Evolutionary conservation across 352 stramenopile genomes (phyloP), one percentile per base, ranked within the genome.

Genomic region (Halophytophthora polymorphica): DNA sequence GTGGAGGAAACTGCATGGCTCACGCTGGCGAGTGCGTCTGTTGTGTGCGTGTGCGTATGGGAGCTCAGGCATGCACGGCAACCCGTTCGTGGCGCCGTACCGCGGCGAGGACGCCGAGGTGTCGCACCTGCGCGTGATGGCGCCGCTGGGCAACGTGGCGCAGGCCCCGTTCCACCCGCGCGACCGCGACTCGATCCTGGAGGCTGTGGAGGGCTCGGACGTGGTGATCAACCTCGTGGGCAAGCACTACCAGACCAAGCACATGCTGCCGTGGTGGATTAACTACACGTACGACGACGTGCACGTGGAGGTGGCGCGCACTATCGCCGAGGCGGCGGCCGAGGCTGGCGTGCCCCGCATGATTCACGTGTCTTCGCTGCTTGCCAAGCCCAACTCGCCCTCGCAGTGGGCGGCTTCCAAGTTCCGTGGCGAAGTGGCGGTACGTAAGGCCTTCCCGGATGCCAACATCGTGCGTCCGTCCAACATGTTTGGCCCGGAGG

Each of bases 231-330:
- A 99, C 72, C 56, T 98, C 11, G 87, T 98, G 45, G 96, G 96
- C 42, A 99, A 99, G 64, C 81, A 98, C 71, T 98, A 99, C 69
- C 93, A 98, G 71, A 98, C 96, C 29, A 97, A 96, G 74, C 85
- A 97, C 66, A 69, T 97, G 2, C 67, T 97, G 35, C 87, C 88
- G 19, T 94, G 81, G 83, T 94, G 86, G 81, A 96, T 95, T 84
- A 91, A 98, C 74, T 99, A 95, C 69, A 90, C 82, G 54, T 98
- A 98, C 62, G 76, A 98, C 39, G 95, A 99, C 54, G 86, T 96
- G 39, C 94, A 99, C 73, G 96, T 99, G 29, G 76, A 93, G 11
- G 78, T 98, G n/a, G 82, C 84, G 23, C 78, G 77, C 44, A 83
- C 76, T 19, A 95, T 95, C 56, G 84, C 84, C 37, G 81, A 92